phyloP scores from a whole-genome alignment of 768 basidiomycete genomes.

The Macrolepiota albuminosa region DNA sequence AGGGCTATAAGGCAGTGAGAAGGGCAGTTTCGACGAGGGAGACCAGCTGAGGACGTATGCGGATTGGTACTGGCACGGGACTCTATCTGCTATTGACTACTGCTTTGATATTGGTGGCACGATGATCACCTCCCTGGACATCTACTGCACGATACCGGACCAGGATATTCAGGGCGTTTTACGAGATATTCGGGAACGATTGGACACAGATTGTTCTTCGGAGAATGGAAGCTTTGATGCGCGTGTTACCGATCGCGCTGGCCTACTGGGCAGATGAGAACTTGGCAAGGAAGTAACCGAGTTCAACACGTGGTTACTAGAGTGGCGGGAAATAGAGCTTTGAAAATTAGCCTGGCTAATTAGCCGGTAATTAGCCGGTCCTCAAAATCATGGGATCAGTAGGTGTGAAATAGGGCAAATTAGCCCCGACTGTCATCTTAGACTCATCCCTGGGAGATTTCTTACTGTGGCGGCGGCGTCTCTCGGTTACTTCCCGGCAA shows the following conservation, averaged over 20 bases:
- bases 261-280: conserved; percentile 28
- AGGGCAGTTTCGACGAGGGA: conserved; percentile 17
- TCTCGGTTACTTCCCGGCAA: too few species aligned
- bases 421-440: too few species aligned
- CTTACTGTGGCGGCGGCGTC: too few species aligned
- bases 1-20: background rate
- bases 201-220: conserved; percentile 22
- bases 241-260: conserved; percentile 39
- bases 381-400: too few species aligned
- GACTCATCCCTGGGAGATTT: too few species aligned
- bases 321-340: too few species aligned
- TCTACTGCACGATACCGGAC: conserved; percentile 14
- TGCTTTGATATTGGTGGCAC: conserved; percentile 31
- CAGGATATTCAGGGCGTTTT: background rate
- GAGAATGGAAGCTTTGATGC: conserved; percentile 43
- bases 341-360: too few species aligned
- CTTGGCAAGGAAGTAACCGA: too few species aligned
- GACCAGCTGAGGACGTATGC: conserved; percentile 15
- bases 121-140: conserved; percentile 25
- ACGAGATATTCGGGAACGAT: conserved; percentile 20
- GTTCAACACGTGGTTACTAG: too few species aligned
- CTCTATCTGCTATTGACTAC: conserved; percentile 14
- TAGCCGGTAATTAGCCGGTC: too few species aligned
- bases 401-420: too few species aligned
- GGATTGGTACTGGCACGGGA: conserved; percentile 3